Evolutionary conservation across 2,329 filamentous ascomycete species (phyloP), one percentile per base, ranked within the genome.

Genomic region (Trichoderma gracile): DNA sequence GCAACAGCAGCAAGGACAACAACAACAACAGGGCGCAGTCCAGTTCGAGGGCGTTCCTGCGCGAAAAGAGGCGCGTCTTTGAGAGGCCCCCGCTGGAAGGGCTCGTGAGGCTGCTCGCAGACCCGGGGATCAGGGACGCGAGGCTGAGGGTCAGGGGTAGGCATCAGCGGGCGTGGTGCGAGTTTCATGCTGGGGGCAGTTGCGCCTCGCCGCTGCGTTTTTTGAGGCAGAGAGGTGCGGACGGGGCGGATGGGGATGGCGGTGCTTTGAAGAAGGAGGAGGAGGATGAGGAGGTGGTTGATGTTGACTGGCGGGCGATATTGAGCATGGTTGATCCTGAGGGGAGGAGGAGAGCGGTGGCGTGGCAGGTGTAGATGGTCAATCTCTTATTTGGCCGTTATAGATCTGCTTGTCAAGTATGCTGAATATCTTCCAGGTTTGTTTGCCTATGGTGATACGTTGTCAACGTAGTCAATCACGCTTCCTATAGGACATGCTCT

Each of bases 61-160:
- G 21, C 57, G 67, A 45, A 59, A 61, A 25, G 56, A 47, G 43
- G 27, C 15, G 58, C 47, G 67, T 73, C 27, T 74, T 75, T 55
- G 61, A 67, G n/a, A 70, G 70, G 49, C 70, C 72, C 23, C 70
- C 76, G 69, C 63, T 76, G 25, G 69, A 69, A 63, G 73, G 76
- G 3, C 67, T 83, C 9, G 68, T 82, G 52, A 71, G 72, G 58
- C 70, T 83, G 19, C 69, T 84, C 61, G 71, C 75, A 47, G 81
- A 83, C 64, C 81, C 81, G 54, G 78, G 81, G 53, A 71, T 83
- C 42, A 71, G 78, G 54, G 73, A 67, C 47, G 78, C 77, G 15
- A 72, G 76, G 63, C 68, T 83, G 30, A 72, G 71, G 67, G 74
- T 80, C 45, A 73, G 73, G 60, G 69, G 69, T 21, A 69, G 68